Conservation (phyloP, 495 filamentous ascomycete species). For the Friedmanniomyces simplex region DNA sequence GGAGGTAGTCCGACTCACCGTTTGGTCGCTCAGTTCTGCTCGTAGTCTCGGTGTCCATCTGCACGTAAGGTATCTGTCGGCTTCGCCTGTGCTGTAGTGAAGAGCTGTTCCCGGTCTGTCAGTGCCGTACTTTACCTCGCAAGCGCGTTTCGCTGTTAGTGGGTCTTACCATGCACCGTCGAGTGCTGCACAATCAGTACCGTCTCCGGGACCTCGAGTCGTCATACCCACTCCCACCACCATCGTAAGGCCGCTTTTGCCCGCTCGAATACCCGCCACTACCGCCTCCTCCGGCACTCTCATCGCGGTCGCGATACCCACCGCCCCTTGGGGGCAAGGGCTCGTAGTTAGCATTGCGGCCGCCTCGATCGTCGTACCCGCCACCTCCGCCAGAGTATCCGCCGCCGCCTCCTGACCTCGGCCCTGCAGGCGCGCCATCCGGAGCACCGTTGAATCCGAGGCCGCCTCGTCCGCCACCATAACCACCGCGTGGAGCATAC, state of each 20-base stretch:
- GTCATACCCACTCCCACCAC: slow-evolving; percentile 54
- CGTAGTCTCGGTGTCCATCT: not conserved
- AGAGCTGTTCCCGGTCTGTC: slow-evolving; percentile 4
- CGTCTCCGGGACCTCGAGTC: slow-evolving; percentile 26
- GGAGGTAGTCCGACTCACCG: slow-evolving; percentile 26
- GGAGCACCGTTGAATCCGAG: slow-evolving; percentile 37
- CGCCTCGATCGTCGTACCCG: slow-evolving; percentile 39
- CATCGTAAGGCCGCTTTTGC: slow-evolving; percentile 41
- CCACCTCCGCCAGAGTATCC: slow-evolving; percentile 27
- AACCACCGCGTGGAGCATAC: slow-evolving; percentile 38
- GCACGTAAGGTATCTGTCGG: not conserved
- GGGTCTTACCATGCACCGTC: slow-evolving; percentile 3
- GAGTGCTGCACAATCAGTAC: slow-evolving; percentile 23
- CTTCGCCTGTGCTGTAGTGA: not conserved
- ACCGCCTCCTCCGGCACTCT: slow-evolving; percentile 37
- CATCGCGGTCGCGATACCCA: slow-evolving; percentile 44
- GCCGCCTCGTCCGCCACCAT: slow-evolving; percentile 24
- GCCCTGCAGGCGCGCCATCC: slow-evolving; percentile 70
- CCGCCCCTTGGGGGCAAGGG: slow-evolving; percentile 52
- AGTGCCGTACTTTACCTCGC: slow-evolving; percentile 22
- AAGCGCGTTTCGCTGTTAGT: not conserved
- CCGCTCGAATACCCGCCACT: slow-evolving; percentile 48
- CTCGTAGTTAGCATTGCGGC: slow-evolving; percentile 59
- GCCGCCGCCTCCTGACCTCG: slow-evolving; percentile 46
- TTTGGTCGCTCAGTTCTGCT: slow-evolving; percentile 1